Evolutionary conservation across 768 basidiomycete species (phyloP), one percentile per base, ranked within the genome.

Genomic region (Sutorius australiensis): DNA sequence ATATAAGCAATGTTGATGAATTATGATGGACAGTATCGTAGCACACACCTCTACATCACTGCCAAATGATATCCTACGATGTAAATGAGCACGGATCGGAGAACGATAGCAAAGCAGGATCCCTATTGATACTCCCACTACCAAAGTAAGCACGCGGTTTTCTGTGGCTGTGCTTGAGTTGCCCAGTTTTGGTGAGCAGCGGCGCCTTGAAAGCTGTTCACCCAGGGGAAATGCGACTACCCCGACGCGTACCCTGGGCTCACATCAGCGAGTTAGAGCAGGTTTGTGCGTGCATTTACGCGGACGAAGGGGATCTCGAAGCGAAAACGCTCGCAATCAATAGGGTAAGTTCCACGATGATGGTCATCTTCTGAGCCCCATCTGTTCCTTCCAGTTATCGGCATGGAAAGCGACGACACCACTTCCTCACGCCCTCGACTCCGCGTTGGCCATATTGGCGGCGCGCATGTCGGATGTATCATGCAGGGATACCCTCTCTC

Each of bases 401-500:
- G 88, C 89, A 14, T 93, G 91, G 90, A 84, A 73, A 66, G 80
- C 79, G n/a, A 77, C 81, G 40, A 85, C 84, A 12, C 68, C 80
- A 34, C 78, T 92, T n/a, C 91, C 91, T 5, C 88, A 91, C 63
- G 87, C 92, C 1, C 75, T 93, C 27, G 89, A 92, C 46, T 86
- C 87, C 4, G 75, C 83, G 7, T 73, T 89, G 12, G 76, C 84
- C 3, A 70, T 92, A 16, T 69, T 93, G 19, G 74, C 75, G 17
- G 82, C 77, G 2, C 75, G 80, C n/a, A 62, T 78, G 10, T 78
- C 86, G 48, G 89, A 93, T 53, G 64, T 62, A 21, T 58, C 64
- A 8, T 60, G 31, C 53, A 57, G 44, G 19, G 56, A 48, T 37
- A 53, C 38, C 2, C 53, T 31, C 53, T 68, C 10, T 49, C 61